Conservation (phyloP, 2,329 filamentous ascomycete genomes). For the Talaromyces albobiverticillius region DNA sequence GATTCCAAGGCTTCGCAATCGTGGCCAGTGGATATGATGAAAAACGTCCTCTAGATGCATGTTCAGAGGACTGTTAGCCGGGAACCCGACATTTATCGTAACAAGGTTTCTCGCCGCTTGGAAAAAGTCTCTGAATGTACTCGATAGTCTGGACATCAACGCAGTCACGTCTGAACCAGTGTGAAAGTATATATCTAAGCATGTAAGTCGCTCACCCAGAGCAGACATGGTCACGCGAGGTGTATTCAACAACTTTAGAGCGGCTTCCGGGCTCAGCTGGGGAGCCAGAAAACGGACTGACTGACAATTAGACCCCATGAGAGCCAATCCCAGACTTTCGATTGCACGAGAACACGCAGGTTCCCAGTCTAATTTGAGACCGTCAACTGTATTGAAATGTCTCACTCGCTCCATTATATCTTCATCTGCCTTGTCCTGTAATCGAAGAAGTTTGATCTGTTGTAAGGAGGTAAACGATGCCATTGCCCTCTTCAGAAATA, state of each 20-base stretch:
- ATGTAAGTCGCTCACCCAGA: slow-evolving; percentile 57
- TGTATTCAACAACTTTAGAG: slow-evolving; percentile 49
- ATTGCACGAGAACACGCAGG: slow-evolving; percentile 62
- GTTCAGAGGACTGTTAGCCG: slow-evolving; percentile 54
- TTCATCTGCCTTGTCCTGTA: slow-evolving; percentile 60
- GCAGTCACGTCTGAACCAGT: slow-evolving; percentile 56
- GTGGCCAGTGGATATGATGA: slow-evolving; percentile 60
- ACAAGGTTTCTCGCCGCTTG: slow-evolving; percentile 58
- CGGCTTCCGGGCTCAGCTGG: slow-evolving; percentile 60
- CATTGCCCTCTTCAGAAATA: slow-evolving; percentile 54
- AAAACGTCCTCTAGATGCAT: slow-evolving; percentile 61
- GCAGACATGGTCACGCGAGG: slow-evolving; percentile 48
- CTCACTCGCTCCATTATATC: slow-evolving; percentile 53
- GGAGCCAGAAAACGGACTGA: slow-evolving; percentile 61
- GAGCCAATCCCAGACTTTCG: slow-evolving; percentile 56
- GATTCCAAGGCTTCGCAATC: slow-evolving; percentile 62
- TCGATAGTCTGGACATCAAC: slow-evolving; percentile 57
- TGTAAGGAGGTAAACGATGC: slow-evolving; percentile 59
- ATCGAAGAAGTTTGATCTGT: slow-evolving; percentile 62
- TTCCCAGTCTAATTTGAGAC: slow-evolving; percentile 58
- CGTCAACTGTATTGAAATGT: slow-evolving; percentile 44
- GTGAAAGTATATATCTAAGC: slow-evolving; percentile 63
- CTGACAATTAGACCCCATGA: slow-evolving; percentile 55
- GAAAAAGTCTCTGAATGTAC: slow-evolving; percentile 58
- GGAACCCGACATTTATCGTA: slow-evolving; percentile 64